These are phyloP conservation scores for Fragaria nilgerrensis DNA, from an alignment of 306 rosid species.

Conservation along the genomic window DNA sequence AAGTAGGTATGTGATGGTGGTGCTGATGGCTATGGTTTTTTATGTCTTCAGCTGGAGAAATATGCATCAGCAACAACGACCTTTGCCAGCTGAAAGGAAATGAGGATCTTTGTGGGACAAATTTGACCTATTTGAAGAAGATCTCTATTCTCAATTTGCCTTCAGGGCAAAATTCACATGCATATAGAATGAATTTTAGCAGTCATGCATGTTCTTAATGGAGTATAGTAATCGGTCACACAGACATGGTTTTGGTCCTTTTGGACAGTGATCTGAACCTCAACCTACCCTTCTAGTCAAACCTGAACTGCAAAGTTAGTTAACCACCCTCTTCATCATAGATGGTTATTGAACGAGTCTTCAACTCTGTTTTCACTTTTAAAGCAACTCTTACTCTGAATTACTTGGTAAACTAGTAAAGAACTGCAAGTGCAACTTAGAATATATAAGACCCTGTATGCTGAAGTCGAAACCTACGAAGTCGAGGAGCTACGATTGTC, in stretches of 20 bases:
- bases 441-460: background rate
- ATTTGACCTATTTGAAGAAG: background rate
- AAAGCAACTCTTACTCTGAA: background rate
- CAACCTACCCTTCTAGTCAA: conserved; percentile 5
- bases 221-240: background rate
- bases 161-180: background rate
- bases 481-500: background rate
- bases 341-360: background rate
- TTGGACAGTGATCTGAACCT: background rate
- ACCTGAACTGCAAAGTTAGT: background rate
- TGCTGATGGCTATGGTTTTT: too few species aligned
- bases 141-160: background rate
- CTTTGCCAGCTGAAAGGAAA: background rate
- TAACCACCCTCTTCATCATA: background rate
- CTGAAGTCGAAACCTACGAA: background rate
- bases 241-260: background rate
- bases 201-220: background rate
- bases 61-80: background rate
- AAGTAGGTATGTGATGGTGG: too few species aligned
- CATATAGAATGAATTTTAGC: background rate
- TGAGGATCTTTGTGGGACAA: background rate
- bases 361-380: background rate
- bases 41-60: background rate
- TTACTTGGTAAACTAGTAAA: background rate
- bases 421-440: background rate